Evolutionary conservation across 192 early-diverging fungal species (phyloP), one percentile per base, ranked within the genome.

Genomic region (Ambispora gerdemannii): DNA sequence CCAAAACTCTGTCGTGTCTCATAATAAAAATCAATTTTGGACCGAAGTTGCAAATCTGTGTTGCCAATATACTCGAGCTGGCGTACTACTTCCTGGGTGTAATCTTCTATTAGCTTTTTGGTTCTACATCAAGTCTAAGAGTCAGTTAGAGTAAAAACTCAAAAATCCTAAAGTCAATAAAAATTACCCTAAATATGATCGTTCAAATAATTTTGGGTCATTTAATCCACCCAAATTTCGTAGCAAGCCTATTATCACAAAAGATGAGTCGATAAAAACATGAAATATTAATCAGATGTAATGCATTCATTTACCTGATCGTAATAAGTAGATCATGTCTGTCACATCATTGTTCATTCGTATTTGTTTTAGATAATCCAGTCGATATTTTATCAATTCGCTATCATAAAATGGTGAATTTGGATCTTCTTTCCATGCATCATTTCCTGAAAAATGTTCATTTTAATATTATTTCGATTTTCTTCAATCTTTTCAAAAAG

Each of bases 1-100:
- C 91, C 91, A 82, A 91, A 91, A 32, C 83, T 85, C 72, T 91
- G 90, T 13, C 86, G 68, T 7, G 87, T 90, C 62, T 93, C 90
- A 72, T 76, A 83, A 53, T 91, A 87, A 67, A 92, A 88, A 27
- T 90, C 87, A 3, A 86, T 36, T 72, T 88, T 90, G 24, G 81
- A 75, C 51, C 84, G 80, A 34, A 74, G 55, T n/a, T 77, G 63
- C 35, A 87, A 55, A 32, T 74, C 76, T 19, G 73, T 75, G 13
- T 81, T 77, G 24, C 75, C 81, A 31, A 90, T 80, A 67, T 82
- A 82, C 25, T 87, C 81, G 30, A 90, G 68, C 30, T 84, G 80
- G 8, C 73, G 70, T 20, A 85, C 82, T 0, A 91, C 85, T 67
- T 91, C 87, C 22, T 84, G 75, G 72, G 90, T 88, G 65, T 93